Percentiles rank a stretch among this genome's conserved stretches.
Conservation (phyloP, 768 basidiomycete species). For the Antrodiella citrinella region DNA sequence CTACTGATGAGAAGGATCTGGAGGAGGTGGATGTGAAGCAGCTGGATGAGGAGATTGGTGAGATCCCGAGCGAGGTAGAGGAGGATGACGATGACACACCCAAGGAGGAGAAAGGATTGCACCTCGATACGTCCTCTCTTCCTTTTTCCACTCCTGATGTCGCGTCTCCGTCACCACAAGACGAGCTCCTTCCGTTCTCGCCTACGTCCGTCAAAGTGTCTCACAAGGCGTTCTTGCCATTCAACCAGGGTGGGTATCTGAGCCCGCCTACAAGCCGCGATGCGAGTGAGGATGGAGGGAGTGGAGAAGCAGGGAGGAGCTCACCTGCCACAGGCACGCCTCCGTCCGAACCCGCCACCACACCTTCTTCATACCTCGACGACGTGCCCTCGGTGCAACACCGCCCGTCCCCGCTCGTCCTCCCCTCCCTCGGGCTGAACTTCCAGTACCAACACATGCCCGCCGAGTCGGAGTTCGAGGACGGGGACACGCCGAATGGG, state of each 20-base stretch:
- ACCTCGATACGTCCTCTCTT: not conserved
- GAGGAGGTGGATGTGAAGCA: too few relatives aligned
- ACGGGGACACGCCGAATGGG: not conserved
- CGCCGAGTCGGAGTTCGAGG: not conserved
- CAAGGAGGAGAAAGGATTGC: not conserved
- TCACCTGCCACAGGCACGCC: too few relatives aligned
- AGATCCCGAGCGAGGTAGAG: not conserved
- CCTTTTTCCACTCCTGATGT: not conserved
- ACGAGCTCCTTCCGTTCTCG: not conserved
- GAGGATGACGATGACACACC: slow-evolving; percentile 2
- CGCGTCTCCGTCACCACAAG: not conserved
- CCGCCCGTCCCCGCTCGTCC: not conserved
- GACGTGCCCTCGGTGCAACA: not conserved
- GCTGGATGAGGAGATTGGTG: not conserved
- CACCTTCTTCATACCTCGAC: not conserved
- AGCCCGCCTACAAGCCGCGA: not conserved
- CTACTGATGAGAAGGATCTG: not conserved
- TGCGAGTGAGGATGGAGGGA: not conserved
- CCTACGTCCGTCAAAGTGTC: not conserved
- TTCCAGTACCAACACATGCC: not conserved
- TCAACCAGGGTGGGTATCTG: not conserved
- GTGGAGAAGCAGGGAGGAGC: not conserved
- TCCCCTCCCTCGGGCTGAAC: not conserved
- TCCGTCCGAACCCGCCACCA: too few relatives aligned
- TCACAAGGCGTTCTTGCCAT: not conserved